A percentile compares a stretch with the other conserved stretches of the same genome.
phyloP scores from a whole-genome alignment of 2,329 filamentous ascomycete genomes.

The Hymenotorrendiella dingleyae region DNA sequence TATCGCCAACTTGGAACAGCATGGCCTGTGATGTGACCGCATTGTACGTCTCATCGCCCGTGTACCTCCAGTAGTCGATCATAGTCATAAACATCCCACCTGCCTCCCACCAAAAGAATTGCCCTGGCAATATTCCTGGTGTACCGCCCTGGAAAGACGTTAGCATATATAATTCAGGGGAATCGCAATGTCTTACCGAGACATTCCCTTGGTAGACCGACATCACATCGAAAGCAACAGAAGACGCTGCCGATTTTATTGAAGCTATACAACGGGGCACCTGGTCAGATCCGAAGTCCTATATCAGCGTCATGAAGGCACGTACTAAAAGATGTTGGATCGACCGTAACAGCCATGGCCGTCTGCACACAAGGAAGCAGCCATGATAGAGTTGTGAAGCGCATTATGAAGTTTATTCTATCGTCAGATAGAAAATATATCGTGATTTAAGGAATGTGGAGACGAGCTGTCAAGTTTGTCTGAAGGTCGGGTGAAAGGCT shows the following conservation, averaged over 20 bases:
- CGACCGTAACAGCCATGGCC: slow-evolving; percentile 20
- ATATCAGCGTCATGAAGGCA: not conserved
- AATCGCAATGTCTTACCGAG: slow-evolving; percentile 29
- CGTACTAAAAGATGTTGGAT: slow-evolving; percentile 24
- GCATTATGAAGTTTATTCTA: slow-evolving; percentile 18
- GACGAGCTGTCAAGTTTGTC: not conserved
- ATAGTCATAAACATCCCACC: slow-evolving; percentile 68
- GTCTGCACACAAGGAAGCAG: slow-evolving; percentile 12
- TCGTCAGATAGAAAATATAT: slow-evolving; percentile 1
- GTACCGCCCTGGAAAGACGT: slow-evolving; percentile 34
- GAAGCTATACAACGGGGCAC: slow-evolving; percentile 21
- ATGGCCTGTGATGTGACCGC: slow-evolving; percentile 59
- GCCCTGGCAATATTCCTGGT: slow-evolving; percentile 44
- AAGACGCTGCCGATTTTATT: slow-evolving; percentile 31
- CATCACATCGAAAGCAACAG: slow-evolving; percentile 42
- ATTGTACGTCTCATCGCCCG: slow-evolving; percentile 67
- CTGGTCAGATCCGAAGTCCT: not conserved
- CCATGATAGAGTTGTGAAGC: slow-evolving; percentile 19
- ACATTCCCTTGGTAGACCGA: slow-evolving; percentile 46
- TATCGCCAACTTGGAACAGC: slow-evolving; percentile 64
- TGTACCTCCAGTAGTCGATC: slow-evolving; percentile 80
- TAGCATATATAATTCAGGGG: not conserved
- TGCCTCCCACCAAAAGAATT: slow-evolving; percentile 58
- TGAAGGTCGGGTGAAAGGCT: not conserved
- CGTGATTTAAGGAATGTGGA: slow-evolving; percentile 4